Evolutionary conservation across 2,329 filamentous ascomycete species (phyloP).

Genomic region (Stromatinia cepivora): DNA sequence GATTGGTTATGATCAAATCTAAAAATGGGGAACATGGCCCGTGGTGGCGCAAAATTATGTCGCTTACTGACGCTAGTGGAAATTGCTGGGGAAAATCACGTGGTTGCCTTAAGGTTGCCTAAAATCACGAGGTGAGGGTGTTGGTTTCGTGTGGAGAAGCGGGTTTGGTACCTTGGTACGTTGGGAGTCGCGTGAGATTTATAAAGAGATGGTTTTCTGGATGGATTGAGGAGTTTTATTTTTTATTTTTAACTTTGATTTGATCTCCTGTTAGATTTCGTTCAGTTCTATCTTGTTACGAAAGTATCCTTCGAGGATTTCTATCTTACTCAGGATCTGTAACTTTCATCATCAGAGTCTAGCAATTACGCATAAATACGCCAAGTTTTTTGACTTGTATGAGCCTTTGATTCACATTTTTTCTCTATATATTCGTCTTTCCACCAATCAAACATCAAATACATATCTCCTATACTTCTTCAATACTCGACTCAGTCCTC

Average conservation of each 20-base stretch:
- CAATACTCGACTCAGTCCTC: neutral
- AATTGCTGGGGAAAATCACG: neutral
- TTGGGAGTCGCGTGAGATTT: neutral
- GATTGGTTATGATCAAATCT: neutral
- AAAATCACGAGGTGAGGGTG: constrained; percentile 13
- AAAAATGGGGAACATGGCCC: neutral
- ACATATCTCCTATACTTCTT: neutral
- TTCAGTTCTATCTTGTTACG: neutral
- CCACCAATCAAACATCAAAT: neutral
- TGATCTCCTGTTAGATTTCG: too few species aligned
- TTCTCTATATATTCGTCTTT: neutral
- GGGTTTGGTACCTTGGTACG: neutral
- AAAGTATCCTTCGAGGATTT: neutral
- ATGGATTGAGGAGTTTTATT: neutral
- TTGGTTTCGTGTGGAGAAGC: neutral
- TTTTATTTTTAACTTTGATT: neutral
- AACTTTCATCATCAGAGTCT: neutral
- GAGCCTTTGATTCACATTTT: neutral
- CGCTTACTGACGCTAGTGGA: neutral
- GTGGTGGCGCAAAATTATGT: neutral
- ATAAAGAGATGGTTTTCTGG: neutral
- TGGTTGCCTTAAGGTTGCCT: constrained; percentile 11
- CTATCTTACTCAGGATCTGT: neutral
- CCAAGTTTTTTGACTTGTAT: neutral
- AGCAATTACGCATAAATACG: neutral